Conservation (phyloP, 2,329 filamentous ascomycete species). For the Ramularia endophylla region DNA sequence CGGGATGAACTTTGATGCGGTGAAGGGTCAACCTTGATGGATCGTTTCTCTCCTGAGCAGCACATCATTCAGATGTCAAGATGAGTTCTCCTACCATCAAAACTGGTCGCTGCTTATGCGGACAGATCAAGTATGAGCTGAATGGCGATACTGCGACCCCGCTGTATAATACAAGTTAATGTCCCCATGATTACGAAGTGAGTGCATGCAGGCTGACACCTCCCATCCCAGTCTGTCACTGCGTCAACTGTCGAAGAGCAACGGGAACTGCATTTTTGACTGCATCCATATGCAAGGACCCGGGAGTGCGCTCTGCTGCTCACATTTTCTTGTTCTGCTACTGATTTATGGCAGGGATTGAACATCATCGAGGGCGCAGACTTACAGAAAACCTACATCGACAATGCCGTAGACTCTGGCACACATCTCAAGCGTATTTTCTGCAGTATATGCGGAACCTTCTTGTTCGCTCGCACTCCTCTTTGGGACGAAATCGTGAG, state of each 20-base stretch:
- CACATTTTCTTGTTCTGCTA: background rate
- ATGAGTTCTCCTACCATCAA: conserved; percentile 1
- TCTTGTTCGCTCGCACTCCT: conserved; percentile 18
- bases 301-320: conserved; percentile 16
- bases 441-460: conserved; percentile 36
- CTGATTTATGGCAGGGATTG: conserved; percentile 30
- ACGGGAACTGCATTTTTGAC: conserved; percentile 18
- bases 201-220: background rate
- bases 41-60: background rate
- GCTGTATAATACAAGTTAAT: conserved; percentile 32
- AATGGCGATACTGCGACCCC: conserved; percentile 34
- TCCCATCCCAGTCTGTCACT: conserved; percentile 37
- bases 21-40: background rate
- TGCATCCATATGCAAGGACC: conserved; percentile 27
- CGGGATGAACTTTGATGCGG: background rate
- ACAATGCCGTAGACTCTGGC: conserved; percentile 40
- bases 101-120: conserved; percentile 39
- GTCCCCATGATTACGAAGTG: no score
- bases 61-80: conserved; percentile 7
- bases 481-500: conserved; percentile 19
- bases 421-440: conserved; percentile 39
- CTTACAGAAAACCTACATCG: conserved; percentile 37
- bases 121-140: conserved; percentile 40
- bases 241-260: conserved; percentile 43
- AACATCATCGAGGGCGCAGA: conserved; percentile 37